Evolutionary conservation across 352 stramenopile genomes (phyloP).

Genomic region (Thraustochytrium striatum): DNA sequence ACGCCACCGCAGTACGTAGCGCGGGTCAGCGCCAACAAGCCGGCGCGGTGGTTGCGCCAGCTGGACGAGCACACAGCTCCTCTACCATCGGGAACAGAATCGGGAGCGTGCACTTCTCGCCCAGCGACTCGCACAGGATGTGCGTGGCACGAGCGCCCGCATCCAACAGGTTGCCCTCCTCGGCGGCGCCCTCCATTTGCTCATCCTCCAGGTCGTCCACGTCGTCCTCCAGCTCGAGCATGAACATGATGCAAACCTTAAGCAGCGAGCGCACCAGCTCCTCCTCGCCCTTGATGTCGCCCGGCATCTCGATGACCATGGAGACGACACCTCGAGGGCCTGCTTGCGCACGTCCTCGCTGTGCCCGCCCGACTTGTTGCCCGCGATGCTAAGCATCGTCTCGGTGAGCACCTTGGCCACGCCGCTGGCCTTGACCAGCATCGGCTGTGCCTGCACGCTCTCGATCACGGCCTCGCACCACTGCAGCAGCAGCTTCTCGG

Average conservation of each 20-base stretch:
- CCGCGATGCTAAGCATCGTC: background rate
- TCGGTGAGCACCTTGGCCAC: slow-evolving; percentile 8
- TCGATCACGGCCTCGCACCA: slow-evolving; percentile 46
- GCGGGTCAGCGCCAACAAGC: background rate
- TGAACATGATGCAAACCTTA: slow-evolving; percentile 19
- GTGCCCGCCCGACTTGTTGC: background rate
- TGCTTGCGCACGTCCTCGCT: slow-evolving; percentile 28
- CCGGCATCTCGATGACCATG: slow-evolving; percentile 1
- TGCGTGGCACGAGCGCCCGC: background rate
- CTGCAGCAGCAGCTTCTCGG: slow-evolving; percentile 33
- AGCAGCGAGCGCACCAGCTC: slow-evolving; percentile 6
- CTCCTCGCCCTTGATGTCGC: slow-evolving; percentile 1
- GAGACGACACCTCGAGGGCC: slow-evolving; percentile 10
- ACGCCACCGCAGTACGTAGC: background rate
- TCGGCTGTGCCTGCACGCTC: background rate
- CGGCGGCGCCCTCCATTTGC: slow-evolving; percentile 19
- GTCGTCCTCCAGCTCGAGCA: background rate
- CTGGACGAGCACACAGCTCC: background rate
- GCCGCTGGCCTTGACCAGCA: slow-evolving; percentile 10
- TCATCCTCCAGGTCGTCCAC: slow-evolving; percentile 14
- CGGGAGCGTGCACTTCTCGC: slow-evolving; percentile 13
- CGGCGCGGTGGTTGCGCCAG: slow-evolving; percentile 26
- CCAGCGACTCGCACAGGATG: slow-evolving; percentile 22
- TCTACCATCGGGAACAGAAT: slow-evolving; percentile 22
- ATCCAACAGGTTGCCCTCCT: slow-evolving; percentile 6